Conservation (phyloP, 306 rosid species). For the Cicer pinnatifidum region DNA sequence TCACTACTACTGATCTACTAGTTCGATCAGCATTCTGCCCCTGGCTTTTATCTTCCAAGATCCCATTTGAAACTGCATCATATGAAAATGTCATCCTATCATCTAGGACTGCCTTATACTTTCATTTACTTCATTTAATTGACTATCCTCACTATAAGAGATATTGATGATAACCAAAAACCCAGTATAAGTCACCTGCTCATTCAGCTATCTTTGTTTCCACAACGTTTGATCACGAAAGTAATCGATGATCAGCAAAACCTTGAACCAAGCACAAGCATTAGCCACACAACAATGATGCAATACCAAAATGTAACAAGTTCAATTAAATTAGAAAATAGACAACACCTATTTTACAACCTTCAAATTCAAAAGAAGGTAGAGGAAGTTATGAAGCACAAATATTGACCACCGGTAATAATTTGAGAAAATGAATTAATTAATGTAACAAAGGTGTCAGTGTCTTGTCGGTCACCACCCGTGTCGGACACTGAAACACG, state of each 20-base stretch:
- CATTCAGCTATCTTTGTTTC: constrained; percentile 48
- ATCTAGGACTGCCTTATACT: constrained; percentile 53
- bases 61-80: constrained; percentile 67
- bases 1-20: constrained; percentile 59
- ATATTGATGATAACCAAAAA: constrained; percentile 1
- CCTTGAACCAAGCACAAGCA: constrained; percentile 8
- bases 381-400: neutral
- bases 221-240: constrained; percentile 45
- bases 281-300: constrained; percentile 4
- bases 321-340: constrained; percentile 23
- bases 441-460: too few relatives aligned
- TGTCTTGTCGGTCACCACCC: too few relatives aligned
- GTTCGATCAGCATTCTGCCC: constrained; percentile 60
- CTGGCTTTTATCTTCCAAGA: constrained; percentile 67
- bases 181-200: constrained; percentile 35
- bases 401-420: too few relatives aligned
- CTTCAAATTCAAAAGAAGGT: constrained; percentile 7
- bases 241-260: constrained; percentile 38
- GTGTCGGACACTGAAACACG: too few relatives aligned
- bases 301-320: neutral
- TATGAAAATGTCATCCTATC: constrained; percentile 69
- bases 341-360: neutral
- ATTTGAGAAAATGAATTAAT: too few relatives aligned
- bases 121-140: constrained; percentile 35
- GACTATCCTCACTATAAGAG: constrained; percentile 38